Conservation (phyloP, 73 alveolate species). For the Diophrys appendiculata region DNA sequence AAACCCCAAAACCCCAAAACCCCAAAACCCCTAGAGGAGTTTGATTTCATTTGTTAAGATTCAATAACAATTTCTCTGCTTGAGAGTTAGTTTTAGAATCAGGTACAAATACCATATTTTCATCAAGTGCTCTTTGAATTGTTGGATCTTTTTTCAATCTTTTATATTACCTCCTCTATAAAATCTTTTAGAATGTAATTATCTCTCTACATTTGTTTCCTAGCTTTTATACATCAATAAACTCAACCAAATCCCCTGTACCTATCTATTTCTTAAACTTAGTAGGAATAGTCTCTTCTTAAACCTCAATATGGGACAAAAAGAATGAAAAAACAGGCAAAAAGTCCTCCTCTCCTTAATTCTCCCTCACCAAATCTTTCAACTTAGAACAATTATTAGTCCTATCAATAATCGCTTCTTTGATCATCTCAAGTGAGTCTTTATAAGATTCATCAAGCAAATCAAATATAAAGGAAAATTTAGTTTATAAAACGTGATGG, state of each 20-base stretch:
- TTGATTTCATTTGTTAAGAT: neutral
- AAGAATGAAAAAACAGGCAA: neutral
- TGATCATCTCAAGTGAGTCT: neutral
- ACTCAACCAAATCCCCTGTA: neutral
- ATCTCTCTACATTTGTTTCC: neutral
- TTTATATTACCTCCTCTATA: neutral
- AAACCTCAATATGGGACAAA: neutral
- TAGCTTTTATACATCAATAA: neutral
- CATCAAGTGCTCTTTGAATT: neutral
- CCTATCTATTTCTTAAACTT: neutral
- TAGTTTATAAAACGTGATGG: neutral
- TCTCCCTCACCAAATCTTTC: neutral
- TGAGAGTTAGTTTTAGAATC: neutral
- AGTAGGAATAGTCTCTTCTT: neutral
- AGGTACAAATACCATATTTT: neutral
- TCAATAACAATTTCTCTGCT: neutral
- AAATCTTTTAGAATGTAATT: neutral
- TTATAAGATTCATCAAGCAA: neutral
- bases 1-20: too few relatives aligned
- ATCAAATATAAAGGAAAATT: neutral
- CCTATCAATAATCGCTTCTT: neutral
- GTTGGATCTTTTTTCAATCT: neutral
- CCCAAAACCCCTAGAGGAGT: too few relatives aligned
- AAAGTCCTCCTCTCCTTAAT: neutral
- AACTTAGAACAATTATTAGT: neutral